Conservation (phyloP, 495 filamentous ascomycete genomes). For the Elasticomyces elasticus region DNA sequence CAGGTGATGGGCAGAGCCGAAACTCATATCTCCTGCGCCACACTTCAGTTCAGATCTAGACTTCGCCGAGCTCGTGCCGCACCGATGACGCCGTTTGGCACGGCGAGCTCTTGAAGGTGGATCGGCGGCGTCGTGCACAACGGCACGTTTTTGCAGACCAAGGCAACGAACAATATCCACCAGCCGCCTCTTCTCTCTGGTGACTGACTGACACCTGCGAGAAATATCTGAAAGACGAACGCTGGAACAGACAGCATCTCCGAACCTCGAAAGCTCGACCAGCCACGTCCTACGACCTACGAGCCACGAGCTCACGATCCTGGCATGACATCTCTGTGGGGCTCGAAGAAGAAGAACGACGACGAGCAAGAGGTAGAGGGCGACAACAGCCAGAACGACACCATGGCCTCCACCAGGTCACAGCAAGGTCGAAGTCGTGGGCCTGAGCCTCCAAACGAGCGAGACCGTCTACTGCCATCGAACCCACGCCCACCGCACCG, state of each 20-base stretch:
- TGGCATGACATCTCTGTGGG: slow-evolving; percentile 36
- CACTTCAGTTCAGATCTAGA: background rate
- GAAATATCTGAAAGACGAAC: too few relatives aligned
- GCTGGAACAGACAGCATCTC: too few relatives aligned
- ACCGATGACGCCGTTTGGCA: background rate
- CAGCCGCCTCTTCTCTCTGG: too few relatives aligned
- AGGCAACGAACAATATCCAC: background rate
- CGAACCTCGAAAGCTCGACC: too few relatives aligned
- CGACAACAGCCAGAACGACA: slow-evolving; percentile 10
- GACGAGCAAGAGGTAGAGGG: slow-evolving; percentile 2
- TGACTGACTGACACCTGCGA: too few relatives aligned
- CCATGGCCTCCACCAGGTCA: slow-evolving; percentile 12
- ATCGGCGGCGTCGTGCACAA: background rate
- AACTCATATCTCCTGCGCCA: background rate
- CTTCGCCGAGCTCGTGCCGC: background rate
- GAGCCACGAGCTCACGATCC: background rate
- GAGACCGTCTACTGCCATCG: slow-evolving; percentile 57
- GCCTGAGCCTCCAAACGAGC: slow-evolving; percentile 64
- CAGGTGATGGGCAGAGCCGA: too few relatives aligned
- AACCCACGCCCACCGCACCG: slow-evolving; percentile 35
- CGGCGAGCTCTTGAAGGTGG: background rate
- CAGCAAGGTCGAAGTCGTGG: slow-evolving; percentile 25
- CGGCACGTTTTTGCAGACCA: background rate
- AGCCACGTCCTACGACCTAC: background rate
- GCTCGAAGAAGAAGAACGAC: slow-evolving; percentile 33